Evolutionary conservation across 1,284 basidiomycete species (phyloP).

Genomic region (Trichosporon asahii): DNA sequence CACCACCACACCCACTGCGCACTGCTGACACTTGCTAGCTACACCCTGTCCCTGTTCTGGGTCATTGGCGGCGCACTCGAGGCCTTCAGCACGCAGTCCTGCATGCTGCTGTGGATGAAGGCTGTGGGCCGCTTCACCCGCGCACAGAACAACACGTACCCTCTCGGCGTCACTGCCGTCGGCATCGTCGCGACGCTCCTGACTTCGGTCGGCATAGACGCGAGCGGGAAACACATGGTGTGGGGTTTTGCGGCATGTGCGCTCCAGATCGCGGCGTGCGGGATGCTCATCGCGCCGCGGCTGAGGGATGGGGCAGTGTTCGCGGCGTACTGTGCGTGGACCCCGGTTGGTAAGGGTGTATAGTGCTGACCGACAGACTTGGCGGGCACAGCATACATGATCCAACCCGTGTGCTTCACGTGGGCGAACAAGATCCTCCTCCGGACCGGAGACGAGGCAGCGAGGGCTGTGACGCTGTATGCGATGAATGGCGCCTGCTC

Average conservation of each 20-base stretch:
- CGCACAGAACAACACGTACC: slow-evolving; percentile 15
- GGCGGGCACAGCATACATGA: slow-evolving; percentile 20
- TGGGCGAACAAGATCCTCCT: slow-evolving; percentile 23
- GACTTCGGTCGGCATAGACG: slow-evolving; percentile 11
- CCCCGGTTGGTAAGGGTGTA: neutral
- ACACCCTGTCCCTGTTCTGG: slow-evolving; percentile 15
- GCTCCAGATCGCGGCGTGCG: slow-evolving; percentile 10
- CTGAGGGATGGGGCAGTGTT: slow-evolving; percentile 1
- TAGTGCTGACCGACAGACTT: neutral
- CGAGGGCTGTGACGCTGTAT: slow-evolving; percentile 22
- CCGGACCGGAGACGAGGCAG: slow-evolving; percentile 18
- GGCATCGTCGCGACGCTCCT: slow-evolving; percentile 11
- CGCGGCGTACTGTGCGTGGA: slow-evolving; percentile 3
- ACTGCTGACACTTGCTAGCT: slow-evolving; percentile 4
- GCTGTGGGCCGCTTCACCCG: slow-evolving; percentile 3
- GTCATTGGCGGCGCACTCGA: slow-evolving; percentile 18
- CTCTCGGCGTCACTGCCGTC: slow-evolving; percentile 15
- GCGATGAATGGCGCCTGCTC: slow-evolving; percentile 19
- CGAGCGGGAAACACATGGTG: neutral
- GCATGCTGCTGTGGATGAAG: slow-evolving; percentile 20
- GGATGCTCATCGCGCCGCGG: neutral
- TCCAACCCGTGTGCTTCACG: slow-evolving; percentile 20
- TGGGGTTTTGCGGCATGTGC: slow-evolving; percentile 11
- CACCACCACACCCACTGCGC: neutral
- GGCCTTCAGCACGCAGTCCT: slow-evolving; percentile 15